Evolutionary conservation across 805 yeast genomes (phyloP).

Genomic region (Yamadazyma akitaensis): DNA sequence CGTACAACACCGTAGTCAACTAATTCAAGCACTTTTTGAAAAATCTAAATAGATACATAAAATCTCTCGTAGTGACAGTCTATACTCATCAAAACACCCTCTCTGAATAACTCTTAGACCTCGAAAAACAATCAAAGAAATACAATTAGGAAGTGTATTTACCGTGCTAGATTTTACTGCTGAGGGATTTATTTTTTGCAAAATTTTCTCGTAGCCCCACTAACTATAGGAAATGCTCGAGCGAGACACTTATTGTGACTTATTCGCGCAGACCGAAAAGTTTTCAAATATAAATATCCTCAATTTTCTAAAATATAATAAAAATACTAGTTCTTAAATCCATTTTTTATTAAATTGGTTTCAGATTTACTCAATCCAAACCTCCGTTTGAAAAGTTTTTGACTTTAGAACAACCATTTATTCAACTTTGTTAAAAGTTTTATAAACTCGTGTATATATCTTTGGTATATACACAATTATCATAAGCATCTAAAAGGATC

Average conservation of each 20-base stretch:
- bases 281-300: conserved; percentile 7
- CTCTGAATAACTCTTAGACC: no score
- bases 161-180: conserved; percentile 5
- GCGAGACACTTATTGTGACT: conserved; percentile 7
- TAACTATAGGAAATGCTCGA: conserved; percentile 1
- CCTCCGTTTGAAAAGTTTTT: conserved; percentile 5
- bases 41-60: no score
- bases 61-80: no score
- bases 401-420: conserved; percentile 1
- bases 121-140: not conserved
- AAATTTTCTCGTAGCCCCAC: not conserved
- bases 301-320: not conserved
- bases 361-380: conserved; percentile 2
- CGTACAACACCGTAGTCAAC: no score
- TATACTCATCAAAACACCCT: no score
- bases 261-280: conserved; percentile 6
- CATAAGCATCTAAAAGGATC: not conserved
- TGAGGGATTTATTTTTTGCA: conserved; percentile 7
- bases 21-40: no score
- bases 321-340: conserved; percentile 3
- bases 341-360: conserved; percentile 1
- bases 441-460: conserved; percentile 4
- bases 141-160: not conserved
- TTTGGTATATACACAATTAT: conserved; percentile 4
- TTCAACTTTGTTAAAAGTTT: conserved; percentile 7